Evolutionary conservation across 768 basidiomycete genomes (phyloP).

Genomic region (Leccinum incarnatum): DNA sequence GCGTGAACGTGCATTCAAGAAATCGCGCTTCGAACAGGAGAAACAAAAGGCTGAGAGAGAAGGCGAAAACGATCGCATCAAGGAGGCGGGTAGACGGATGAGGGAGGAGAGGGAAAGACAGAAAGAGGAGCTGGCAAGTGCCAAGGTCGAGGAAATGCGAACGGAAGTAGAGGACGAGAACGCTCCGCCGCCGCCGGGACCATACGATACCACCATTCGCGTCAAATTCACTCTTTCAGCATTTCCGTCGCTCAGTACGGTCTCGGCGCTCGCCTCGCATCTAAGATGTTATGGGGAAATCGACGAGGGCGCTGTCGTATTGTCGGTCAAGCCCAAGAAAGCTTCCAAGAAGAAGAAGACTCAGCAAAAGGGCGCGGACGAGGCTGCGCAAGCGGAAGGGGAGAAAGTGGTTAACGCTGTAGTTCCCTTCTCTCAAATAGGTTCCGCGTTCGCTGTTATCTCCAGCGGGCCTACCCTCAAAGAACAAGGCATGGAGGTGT

Average conservation of each 20-base stretch:
- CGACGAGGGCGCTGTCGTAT: slow-evolving; percentile 63
- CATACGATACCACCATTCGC: slow-evolving; percentile 72
- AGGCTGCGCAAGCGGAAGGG: slow-evolving; percentile 38
- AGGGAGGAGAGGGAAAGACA: slow-evolving; percentile 65
- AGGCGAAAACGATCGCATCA: slow-evolving; percentile 68
- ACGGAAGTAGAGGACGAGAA: slow-evolving; percentile 35
- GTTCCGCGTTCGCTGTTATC: slow-evolving; percentile 74
- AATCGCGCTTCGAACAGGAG: slow-evolving; percentile 59
- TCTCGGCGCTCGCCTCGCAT: slow-evolving; percentile 33
- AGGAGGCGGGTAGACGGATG: slow-evolving; percentile 67
- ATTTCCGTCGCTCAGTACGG: slow-evolving; percentile 36
- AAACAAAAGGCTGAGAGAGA: slow-evolving; percentile 52
- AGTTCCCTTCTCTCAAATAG: slow-evolving; percentile 73
- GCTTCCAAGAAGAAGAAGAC: slow-evolving; percentile 37
- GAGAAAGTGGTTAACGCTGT: slow-evolving; percentile 65
- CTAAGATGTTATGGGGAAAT: slow-evolving; percentile 60
- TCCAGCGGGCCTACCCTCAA: slow-evolving; percentile 52
- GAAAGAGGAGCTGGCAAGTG: slow-evolving; percentile 41
- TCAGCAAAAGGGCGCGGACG: slow-evolving; percentile 19
- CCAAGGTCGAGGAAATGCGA: slow-evolving; percentile 27
- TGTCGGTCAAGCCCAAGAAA: slow-evolving; percentile 63
- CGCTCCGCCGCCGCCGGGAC: slow-evolving; percentile 61
- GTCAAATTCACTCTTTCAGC: slow-evolving; percentile 63
- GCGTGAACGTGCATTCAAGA: slow-evolving; percentile 75
- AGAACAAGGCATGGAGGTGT: slow-evolving; percentile 63